phyloP scores from a whole-genome alignment of 208 protist species.

The Acanthamoeba royreba region DNA sequence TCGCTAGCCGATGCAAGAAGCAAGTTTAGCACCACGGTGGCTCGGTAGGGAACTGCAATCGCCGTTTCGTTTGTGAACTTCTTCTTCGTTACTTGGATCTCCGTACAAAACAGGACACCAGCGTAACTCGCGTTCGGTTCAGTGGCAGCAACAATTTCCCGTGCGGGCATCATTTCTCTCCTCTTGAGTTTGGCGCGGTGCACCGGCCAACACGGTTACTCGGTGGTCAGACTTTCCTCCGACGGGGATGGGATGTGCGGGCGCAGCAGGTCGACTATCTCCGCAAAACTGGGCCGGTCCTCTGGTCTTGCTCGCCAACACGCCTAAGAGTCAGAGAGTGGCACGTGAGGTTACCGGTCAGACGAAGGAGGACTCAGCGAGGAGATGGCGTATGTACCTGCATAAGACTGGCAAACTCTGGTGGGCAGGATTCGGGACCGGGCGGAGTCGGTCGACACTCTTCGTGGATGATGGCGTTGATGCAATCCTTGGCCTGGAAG shows the following conservation, averaged over 20 bases:
- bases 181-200: no score
- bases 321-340: not conserved
- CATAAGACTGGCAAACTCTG: not conserved
- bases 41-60: no score
- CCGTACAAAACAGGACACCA: no score
- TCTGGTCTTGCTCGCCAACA: not conserved
- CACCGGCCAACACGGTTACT: no score
- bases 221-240: no score
- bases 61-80: no score
- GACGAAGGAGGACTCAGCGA: not conserved
- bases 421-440: not conserved
- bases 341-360: not conserved
- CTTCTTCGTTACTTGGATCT: no score
- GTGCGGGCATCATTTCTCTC: no score
- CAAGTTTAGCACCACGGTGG: no score
- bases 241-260: not conserved
- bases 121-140: no score
- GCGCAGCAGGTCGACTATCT: not conserved
- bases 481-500: conserved; percentile 12
- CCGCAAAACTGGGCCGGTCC: not conserved
- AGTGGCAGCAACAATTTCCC: no score
- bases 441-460: not conserved
- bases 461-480: conserved; percentile 18
- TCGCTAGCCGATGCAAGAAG: no score
- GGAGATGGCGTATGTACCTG: not conserved